Evolutionary conservation across 1,139 yeast genomes (phyloP).

Genomic region (Candida pseudoviswanathii): DNA sequence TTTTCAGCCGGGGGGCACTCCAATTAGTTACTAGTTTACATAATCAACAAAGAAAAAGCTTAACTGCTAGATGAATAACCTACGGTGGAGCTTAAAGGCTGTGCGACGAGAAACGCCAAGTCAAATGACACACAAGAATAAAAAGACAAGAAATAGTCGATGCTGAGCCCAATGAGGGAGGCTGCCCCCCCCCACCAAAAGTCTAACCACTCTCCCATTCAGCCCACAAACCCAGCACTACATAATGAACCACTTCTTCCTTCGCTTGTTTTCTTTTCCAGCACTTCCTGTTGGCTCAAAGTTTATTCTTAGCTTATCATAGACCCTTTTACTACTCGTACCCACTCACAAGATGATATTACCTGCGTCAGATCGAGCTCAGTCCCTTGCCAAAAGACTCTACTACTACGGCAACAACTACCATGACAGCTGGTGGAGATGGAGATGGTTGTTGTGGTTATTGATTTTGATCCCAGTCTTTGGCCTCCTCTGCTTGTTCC

Average conservation of each 20-base stretch:
- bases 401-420: not conserved
- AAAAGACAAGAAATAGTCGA: too few species aligned
- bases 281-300: not conserved
- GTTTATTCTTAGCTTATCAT: too few species aligned
- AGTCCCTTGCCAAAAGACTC: not conserved
- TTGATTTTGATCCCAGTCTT: constrained; percentile 12
- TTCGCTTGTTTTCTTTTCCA: not conserved
- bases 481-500: constrained; percentile 7
- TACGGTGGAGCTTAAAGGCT: too few species aligned
- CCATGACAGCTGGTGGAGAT: constrained; percentile 10
- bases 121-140: too few species aligned
- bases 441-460: constrained; percentile 16
- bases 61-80: too few species aligned
- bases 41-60: too few species aligned
- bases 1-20: too few species aligned
- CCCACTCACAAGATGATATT: not conserved
- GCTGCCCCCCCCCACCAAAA: too few species aligned
- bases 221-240: not conserved
- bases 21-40: too few species aligned
- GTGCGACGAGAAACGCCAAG: too few species aligned
- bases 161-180: too few species aligned
- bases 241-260: not conserved
- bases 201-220: not conserved
- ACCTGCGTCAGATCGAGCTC: not conserved
- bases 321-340: too few species aligned